A percentile compares a stretch with the other conserved stretches of the same genome.
These are phyloP conservation scores for Atkinsonella texensis DNA, from an alignment of 2,329 filamentous ascomycete genomes.

Conservation along the genomic window DNA sequence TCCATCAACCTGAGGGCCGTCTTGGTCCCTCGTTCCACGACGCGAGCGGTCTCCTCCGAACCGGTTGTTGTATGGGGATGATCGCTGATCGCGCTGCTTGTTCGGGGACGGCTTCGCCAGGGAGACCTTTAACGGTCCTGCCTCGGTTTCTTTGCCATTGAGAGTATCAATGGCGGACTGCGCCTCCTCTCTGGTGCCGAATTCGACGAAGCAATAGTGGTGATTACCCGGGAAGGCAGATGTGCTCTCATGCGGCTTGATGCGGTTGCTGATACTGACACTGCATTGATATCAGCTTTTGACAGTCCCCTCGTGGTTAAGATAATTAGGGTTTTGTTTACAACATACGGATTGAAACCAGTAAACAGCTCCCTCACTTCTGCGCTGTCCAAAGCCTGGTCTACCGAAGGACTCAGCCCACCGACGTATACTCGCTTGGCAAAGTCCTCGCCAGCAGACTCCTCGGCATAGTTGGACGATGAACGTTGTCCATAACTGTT, in stretches of 20 bases:
- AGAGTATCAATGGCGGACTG: conserved; percentile 30
- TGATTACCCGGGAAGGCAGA: conserved; percentile 39
- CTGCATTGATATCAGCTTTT: conserved; percentile 6
- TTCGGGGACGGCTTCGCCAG: conserved; percentile 6
- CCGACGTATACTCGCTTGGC: conserved; percentile 36
- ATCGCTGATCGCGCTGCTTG: conserved; percentile 1
- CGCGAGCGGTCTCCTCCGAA: background rate
- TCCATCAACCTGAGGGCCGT: background rate
- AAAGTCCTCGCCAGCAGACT: background rate
- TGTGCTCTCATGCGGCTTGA: conserved; percentile 46
- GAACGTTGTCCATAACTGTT: background rate
- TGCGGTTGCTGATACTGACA: conserved; percentile 33
- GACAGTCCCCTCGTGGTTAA: background rate
- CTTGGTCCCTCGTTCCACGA: background rate
- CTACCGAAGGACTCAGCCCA: conserved; percentile 35
- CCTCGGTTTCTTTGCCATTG: conserved; percentile 12
- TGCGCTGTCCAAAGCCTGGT: conserved; percentile 32
- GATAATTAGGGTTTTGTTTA: background rate
- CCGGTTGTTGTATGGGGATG: background rate
- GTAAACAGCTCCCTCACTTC: conserved; percentile 36
- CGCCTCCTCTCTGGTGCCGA: conserved; percentile 42
- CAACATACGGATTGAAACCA: conserved; percentile 26
- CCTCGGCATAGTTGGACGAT: background rate
- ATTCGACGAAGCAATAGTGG: conserved; percentile 57
- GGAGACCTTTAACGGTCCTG: conserved; percentile 12